These are phyloP conservation scores for Diplogelasinospora grovesii DNA, from an alignment of 495 filamentous ascomycete genomes.

Conservation along the genomic window DNA sequence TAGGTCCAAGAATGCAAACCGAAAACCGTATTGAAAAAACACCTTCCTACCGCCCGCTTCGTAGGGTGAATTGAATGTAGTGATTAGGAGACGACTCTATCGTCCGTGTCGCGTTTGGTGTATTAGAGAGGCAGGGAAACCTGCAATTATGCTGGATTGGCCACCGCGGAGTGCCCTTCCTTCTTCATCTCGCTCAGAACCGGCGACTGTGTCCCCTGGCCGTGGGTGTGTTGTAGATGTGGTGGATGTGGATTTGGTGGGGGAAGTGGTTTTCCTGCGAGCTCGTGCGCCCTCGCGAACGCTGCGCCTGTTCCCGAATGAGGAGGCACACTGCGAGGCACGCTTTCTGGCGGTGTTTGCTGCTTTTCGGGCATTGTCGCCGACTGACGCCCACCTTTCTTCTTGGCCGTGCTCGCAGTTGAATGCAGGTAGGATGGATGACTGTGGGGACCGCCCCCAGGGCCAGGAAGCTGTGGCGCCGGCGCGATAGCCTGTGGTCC, in stretches of 20 bases:
- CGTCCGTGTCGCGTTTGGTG: no score
- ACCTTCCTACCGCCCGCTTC: no score
- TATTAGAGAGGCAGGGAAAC: no score
- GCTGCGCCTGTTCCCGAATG: constrained; percentile 4
- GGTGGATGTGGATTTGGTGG: no score
- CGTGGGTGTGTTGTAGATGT: constrained; percentile 1
- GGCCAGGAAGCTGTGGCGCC: constrained; percentile 19
- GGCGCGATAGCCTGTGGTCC: constrained; percentile 7
- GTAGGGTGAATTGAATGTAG: no score
- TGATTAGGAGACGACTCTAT: no score
- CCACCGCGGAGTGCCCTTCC: no score
- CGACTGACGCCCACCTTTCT: constrained; percentile 9
- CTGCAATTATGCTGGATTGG: no score
- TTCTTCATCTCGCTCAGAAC: not conserved
- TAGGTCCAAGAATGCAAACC: no score
- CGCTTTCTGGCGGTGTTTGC: constrained; percentile 5
- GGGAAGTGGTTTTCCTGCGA: not conserved
- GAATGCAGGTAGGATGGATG: constrained; percentile 3
- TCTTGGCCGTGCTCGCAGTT: constrained; percentile 6
- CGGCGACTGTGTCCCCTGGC: not conserved
- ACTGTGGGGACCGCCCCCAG: not conserved
- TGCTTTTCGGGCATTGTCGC: no score
- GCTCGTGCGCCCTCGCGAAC: constrained; percentile 1
- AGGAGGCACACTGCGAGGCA: constrained; percentile 9
- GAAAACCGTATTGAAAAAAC: no score